Evolutionary conservation across 1,139 yeast species (phyloP).

Genomic region (Wickerhamiella infanticola): DNA sequence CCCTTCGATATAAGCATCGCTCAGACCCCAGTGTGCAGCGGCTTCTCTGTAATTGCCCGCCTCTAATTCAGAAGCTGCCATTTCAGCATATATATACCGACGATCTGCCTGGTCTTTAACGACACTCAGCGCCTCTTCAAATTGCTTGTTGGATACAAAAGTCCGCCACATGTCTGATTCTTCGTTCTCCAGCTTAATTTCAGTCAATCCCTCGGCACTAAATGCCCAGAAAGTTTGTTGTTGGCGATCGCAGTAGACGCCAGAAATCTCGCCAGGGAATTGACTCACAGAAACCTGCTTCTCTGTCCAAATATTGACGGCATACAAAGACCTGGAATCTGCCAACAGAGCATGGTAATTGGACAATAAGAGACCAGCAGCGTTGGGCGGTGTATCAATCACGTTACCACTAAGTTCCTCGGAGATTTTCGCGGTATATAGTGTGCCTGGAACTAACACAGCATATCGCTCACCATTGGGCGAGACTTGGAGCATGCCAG

Average conservation of each 20-base stretch:
- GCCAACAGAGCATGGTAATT: background rate
- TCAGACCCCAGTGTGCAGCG: constrained; percentile 45
- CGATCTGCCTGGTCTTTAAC: constrained; percentile 28
- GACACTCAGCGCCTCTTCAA: constrained; percentile 49
- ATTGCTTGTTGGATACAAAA: constrained; percentile 44
- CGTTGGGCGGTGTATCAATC: background rate
- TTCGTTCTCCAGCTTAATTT: constrained; percentile 51
- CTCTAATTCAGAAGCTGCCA: constrained; percentile 42
- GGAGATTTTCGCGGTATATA: background rate
- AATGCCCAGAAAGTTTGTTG: constrained; percentile 47
- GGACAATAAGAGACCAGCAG: background rate
- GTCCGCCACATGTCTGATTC: constrained; percentile 62
- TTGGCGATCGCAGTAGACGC: constrained; percentile 43
- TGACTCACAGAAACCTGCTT: background rate
- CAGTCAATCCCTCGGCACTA: constrained; percentile 39
- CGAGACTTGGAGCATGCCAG: background rate
- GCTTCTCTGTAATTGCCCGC: constrained; percentile 33
- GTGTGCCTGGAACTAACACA: background rate
- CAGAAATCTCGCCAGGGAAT: constrained; percentile 17
- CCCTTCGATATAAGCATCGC: constrained; percentile 56
- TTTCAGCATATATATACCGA: constrained; percentile 44
- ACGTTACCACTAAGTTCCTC: background rate
- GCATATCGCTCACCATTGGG: background rate
- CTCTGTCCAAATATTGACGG: background rate
- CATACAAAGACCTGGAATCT: background rate